A percentile compares a stretch with the other conserved stretches of the same genome.
These are phyloP conservation scores for Symmetrospora coprosmae DNA, from an alignment of 768 basidiomycete genomes.

Conservation along the genomic window DNA sequence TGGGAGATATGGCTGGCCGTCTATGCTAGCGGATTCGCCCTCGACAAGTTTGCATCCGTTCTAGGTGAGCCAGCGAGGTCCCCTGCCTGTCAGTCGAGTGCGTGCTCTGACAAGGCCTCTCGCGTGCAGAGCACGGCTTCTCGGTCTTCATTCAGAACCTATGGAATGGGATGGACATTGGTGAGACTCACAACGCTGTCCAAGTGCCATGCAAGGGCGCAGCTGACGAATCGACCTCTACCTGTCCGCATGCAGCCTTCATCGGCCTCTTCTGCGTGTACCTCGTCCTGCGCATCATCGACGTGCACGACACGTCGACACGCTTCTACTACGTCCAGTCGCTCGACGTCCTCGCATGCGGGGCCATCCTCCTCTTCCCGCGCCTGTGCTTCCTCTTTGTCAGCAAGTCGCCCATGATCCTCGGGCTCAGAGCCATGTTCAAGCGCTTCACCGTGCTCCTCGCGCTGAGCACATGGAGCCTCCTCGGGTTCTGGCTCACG, in stretches of 20 bases:
- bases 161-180: slow-evolving; percentile 20
- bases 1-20: slow-evolving; percentile 2
- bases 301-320: neutral
- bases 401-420: neutral
- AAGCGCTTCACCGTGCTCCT: neutral
- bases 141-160: neutral
- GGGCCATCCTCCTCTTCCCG: neutral
- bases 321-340: neutral
- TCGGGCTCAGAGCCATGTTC: neutral
- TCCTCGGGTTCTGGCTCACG: neutral
- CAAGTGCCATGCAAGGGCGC: too few relatives aligned
- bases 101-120: neutral
- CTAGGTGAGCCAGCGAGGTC: neutral
- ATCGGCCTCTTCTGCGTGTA: neutral
- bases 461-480: neutral
- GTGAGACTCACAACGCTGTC: too few relatives aligned
- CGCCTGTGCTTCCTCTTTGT: neutral
- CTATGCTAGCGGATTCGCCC: neutral
- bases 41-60: slow-evolving; percentile 1
- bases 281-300: neutral
- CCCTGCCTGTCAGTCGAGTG: neutral
- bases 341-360: neutral
- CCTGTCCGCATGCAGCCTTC: neutral
- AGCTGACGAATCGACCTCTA: neutral
- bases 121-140: neutral